Base-by-base conservation (phyloP, 1,284 basidiomycete species). In the Moniliella sp. region DNA sequence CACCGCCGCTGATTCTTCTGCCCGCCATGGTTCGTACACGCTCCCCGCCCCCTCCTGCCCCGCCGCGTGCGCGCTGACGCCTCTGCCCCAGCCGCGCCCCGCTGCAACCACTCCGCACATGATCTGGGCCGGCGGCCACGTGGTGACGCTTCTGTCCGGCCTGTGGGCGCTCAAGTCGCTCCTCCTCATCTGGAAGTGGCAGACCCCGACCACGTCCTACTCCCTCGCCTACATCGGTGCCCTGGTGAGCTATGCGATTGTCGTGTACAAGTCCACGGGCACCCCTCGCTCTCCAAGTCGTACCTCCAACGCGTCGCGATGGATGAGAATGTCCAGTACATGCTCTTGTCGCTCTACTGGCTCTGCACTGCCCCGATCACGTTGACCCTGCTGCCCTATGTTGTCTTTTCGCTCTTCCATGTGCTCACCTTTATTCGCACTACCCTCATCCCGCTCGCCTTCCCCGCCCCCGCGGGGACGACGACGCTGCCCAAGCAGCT, bases 291-390 rank as follows among this genome's bases (percentile, higher is more conserved):
- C 30, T 55, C 48, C 34, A 47, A 46, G 27, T 39, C 54, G 1
- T 60, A 57, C 42, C 37, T 61, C 12, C 54, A 60, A 39, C 50
- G 58, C 15, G 57, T 56, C 1, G 33, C 49, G 13, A 56, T 61
- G 50, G 58, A 61, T 28, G 58, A 61, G 37, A 61, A 61, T 33
- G 58, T 61, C 19, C 56, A 59, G 38, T 61, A 61, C 36, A 42
- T 60, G 18, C n/a, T 54, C 30, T 36, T 60, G 13, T 55, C 57
- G 3, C 38, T 61, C 18, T 57, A 60, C 48, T 61, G 58, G 58
- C 52, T 50, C 45, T 57, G 53, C 42, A 50, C 42, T 30, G 50
- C 50, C 37, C 54, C 21, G n/a, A 60, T 61, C 43, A 54, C 52
- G 30, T 47, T 60, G 33, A 61, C 57, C 10, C 38, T 61, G 15